These are phyloP conservation scores for Trypanosoma mega DNA, from an alignment of 208 protist species.

Conservation along the genomic window DNA sequence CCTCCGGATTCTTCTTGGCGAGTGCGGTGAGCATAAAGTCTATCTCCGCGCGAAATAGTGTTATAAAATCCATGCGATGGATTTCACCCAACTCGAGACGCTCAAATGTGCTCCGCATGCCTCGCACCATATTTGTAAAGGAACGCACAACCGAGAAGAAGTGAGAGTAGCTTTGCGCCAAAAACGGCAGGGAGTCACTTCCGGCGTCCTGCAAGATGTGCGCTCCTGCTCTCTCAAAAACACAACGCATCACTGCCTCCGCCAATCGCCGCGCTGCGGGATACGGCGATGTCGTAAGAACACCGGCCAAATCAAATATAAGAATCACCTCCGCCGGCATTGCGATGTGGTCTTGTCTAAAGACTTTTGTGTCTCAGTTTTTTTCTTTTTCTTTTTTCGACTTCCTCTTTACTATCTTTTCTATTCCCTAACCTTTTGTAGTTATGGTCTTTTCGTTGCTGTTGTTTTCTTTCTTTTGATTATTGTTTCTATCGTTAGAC, in stretches of 20 bases:
- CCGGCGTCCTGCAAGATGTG: conserved; percentile 44
- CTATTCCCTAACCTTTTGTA: too few species aligned
- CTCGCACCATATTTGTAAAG: conserved; percentile 62
- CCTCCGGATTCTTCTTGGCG: conserved; percentile 54
- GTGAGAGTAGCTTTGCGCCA: conserved; percentile 69
- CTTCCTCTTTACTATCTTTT: too few species aligned
- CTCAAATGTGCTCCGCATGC: conserved; percentile 50
- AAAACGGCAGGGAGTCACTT: conserved; percentile 37
- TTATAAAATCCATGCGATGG: conserved; percentile 64
- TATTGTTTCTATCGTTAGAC: too few species aligned
- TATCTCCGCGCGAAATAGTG: conserved; percentile 50
- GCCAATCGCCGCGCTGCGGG: conserved; percentile 59
- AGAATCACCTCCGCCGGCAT: conserved; percentile 79
- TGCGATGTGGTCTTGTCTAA: not conserved
- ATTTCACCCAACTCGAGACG: conserved; percentile 74
- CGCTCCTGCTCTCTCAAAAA: conserved; percentile 60
- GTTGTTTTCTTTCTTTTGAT: too few species aligned
- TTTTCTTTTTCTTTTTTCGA: conserved; percentile 10
- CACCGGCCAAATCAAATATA: conserved; percentile 73
- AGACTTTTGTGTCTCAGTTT: not conserved
- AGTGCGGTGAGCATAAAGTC: conserved; percentile 63
- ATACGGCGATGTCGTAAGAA: conserved; percentile 67
- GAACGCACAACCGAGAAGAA: conserved; percentile 65
- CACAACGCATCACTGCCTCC: conserved; percentile 70
- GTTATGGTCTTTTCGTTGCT: too few species aligned